phyloP scores from a whole-genome alignment of 208 protist species.

The Trypanosomatidae sp. region DNA sequence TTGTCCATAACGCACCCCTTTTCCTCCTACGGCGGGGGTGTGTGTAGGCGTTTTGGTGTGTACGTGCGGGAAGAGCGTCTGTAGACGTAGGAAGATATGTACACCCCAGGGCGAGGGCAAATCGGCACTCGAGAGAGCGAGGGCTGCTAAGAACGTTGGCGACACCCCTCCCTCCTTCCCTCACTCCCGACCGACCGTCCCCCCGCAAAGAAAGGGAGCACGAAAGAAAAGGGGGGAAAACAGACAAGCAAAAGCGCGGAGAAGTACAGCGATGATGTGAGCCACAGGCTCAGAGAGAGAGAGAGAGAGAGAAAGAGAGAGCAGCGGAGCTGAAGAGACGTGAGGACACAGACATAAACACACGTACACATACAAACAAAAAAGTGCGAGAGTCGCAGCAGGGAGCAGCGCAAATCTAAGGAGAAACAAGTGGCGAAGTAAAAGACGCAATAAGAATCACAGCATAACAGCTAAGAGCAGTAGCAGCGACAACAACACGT shows the following conservation, averaged over 20 bases:
- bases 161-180: too few species aligned
- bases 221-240: neutral
- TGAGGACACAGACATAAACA: neutral
- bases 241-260: neutral
- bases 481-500: neutral
- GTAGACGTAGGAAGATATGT: neutral
- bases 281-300: too few species aligned
- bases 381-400: neutral
- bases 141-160: neutral
- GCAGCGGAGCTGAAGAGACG: neutral
- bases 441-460: neutral
- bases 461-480: neutral
- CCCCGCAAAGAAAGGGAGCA: too few species aligned
- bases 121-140: neutral
- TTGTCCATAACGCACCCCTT: slow-evolving; percentile 7
- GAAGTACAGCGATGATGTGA: neutral
- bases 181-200: too few species aligned
- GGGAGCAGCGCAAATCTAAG: too few species aligned
- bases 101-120: neutral
- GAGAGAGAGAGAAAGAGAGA: too few species aligned
- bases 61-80: neutral
- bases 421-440: too few species aligned
- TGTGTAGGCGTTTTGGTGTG: neutral
- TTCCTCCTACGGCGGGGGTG: neutral
- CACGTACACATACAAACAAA: neutral